Evolutionary conservation across 2,329 filamentous ascomycete species (phyloP), one percentile per base, ranked within the genome.

Genomic region (Lecanicillium sp.): DNA sequence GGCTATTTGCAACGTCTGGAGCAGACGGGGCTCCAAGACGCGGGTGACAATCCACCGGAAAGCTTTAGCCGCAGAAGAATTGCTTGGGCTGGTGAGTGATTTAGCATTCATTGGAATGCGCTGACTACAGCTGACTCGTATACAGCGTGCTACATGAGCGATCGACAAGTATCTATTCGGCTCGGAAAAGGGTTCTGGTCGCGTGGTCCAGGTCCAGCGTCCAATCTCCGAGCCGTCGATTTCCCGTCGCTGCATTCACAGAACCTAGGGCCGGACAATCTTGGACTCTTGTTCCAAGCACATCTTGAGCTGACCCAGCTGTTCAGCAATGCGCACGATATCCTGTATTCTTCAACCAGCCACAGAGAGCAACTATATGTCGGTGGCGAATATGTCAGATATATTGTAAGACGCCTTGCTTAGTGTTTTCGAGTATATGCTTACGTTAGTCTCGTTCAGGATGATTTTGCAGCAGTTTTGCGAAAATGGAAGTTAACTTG

Each of bases 161-260:
- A 83, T 50, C 65, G 79, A 12, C 68, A 81, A 45, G 81, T 85
- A 11, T 84, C 80, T 8, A 83, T 85, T 20, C 69, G 81, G 5
- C 73, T 85, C 28, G 81, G 82, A 9, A 77, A 80, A 45, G 81
- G 79, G 0, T 86, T 85, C 51, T 86, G 82, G 81, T 82, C 79
- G 30, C 68, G 81, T 44, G 81, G 81, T 0, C 81, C 81, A 0
- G 80, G 80, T 0, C 79, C 79, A 1, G 69, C 83, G 46, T 78
- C 78, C 6, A 73, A 78, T 14, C 61, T 84, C 19, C 67, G 73
- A 43, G 76, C 77, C 20, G 73, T 78, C 41, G 80, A 84, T 48
- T 85, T 83, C 43, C 80, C 80, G 0, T 80, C 78, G 9, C 57
- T 85, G 11, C 71, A 78, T 27, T 75, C 76, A 0, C 62, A 69